Base-by-base conservation (phyloP, 129 eudicot species). In the Sambucus nigra region DNA sequence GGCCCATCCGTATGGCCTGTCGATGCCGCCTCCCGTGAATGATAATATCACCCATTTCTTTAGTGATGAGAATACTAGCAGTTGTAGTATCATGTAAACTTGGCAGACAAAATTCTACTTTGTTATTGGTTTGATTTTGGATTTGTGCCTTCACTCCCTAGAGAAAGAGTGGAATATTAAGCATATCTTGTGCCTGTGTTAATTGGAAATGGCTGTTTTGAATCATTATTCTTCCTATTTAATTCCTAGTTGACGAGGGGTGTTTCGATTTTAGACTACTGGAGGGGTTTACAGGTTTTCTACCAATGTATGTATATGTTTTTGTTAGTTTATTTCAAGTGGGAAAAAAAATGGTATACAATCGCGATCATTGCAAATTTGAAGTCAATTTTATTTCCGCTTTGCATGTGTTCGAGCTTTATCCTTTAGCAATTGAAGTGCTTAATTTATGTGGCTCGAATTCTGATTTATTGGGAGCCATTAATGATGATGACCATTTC, bases 11-110 rank as follows among this genome's bases (percentile, higher is more conserved):
- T 86, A 78, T 10, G 92, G 86, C 9, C 88, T 88, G 0, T 83
- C 87, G 16, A 44, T 74, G 73, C 60, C 49, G 2, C 70, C 75
- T 50, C 86, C 75, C 22, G 78, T 46, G 42, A 61, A 62, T 13
- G 89, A 83, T 31, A 61, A 70, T 12, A 69, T 67, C 40, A 74
- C 86, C 2, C 85, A 84, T 53, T 70, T 76, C 7, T 87, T 87
- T 66, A 87, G 70, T 25, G 96, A 87, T 32, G 96, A 87, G 74
- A 87, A 87, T 67, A 83, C 96, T 13, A 69, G 58, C 23, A 80
- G 96, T 38, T 87, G 96, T 68, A 87, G 94, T 67, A 80, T 87
- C 18, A 87, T 87, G 96, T 87, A 75, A 45, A 59, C 27, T 27
- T 35, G 40, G 53, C 47, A 26, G 53, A 41, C 39, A 57, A 31